Evolutionary conservation across 2,329 filamentous ascomycete genomes (phyloP).

Genomic region (Aspergillus brasiliensis): DNA sequence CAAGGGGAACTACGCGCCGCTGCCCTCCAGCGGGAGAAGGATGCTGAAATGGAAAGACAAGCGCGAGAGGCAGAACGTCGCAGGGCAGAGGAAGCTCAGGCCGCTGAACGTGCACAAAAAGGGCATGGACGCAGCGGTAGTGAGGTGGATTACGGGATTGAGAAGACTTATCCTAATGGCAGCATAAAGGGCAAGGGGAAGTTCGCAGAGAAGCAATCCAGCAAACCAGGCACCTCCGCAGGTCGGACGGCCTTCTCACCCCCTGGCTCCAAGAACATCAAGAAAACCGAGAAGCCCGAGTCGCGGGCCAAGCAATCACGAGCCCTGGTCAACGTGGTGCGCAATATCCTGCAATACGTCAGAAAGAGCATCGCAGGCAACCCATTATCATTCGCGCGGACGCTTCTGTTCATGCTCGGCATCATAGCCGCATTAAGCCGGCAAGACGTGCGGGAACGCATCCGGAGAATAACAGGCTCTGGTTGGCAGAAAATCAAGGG

Average conservation of each 20-base stretch:
- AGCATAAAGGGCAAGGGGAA: conserved; percentile 31
- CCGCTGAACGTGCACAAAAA: conserved; percentile 43
- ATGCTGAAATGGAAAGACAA: conserved; percentile 56
- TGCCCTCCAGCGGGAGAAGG: conserved; percentile 63
- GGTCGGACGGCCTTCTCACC: conserved; percentile 36
- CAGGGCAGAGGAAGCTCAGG: conserved; percentile 33
- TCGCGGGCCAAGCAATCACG: conserved; percentile 42
- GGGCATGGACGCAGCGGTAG: conserved; percentile 58
- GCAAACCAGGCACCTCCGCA: conserved; percentile 27
- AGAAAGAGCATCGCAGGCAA: conserved; percentile 56
- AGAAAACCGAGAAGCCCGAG: conserved; percentile 41
- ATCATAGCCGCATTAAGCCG: conserved; percentile 76
- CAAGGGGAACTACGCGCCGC: conserved; percentile 66
- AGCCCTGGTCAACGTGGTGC: conserved; percentile 49
- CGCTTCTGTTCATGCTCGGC: conserved; percentile 77
- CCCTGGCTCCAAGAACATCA: conserved; percentile 38
- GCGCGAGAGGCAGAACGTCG: conserved; percentile 47
- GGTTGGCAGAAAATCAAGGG: conserved; percentile 80
- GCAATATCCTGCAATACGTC: conserved; percentile 54
- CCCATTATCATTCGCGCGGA: conserved; percentile 59
- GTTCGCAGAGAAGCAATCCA: conserved; percentile 28
- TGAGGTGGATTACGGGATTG: conserved; percentile 71
- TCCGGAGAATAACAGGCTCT: conserved; percentile 67
- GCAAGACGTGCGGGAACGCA: conserved; percentile 71
- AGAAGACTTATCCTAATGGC: conserved; percentile 52